Evolutionary conservation across 148 eudicot genomes (phyloP).

Genomic region (Oxyria digyna): DNA sequence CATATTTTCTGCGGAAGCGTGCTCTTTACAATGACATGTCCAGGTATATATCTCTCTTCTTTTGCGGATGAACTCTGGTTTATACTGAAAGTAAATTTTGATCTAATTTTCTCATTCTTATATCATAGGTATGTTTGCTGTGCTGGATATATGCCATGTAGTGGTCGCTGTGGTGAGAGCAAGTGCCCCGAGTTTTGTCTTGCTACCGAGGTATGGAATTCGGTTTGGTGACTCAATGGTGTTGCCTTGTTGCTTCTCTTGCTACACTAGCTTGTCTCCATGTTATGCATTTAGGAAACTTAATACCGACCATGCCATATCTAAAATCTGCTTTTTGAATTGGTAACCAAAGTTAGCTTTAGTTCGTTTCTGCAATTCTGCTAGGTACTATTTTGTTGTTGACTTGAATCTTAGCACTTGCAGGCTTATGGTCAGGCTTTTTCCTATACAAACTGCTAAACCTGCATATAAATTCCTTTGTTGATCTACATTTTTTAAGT

Average conservation of each 20-base stretch:
- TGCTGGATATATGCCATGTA: constrained; percentile 96
- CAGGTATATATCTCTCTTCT: constrained; percentile 32
- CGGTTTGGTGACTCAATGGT: neutral
- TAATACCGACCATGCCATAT: neutral
- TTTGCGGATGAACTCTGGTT: neutral
- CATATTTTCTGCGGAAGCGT: constrained; percentile 81
- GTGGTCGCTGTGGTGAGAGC: constrained; percentile 96
- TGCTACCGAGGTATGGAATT: constrained; percentile 50
- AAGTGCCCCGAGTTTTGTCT: constrained; percentile 90
- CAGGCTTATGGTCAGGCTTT: neutral
- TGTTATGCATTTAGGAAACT: neutral
- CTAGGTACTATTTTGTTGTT: neutral
- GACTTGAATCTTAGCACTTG: neutral
- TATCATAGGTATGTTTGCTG: constrained; percentile 64
- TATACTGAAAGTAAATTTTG: neutral
- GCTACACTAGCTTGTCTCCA: neutral
- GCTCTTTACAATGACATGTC: constrained; percentile 93
- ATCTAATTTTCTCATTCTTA: constrained; percentile 8
- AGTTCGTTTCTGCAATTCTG: neutral
- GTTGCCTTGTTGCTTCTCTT: neutral
- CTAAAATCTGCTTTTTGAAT: constrained; percentile 1
- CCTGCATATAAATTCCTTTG: neutral
- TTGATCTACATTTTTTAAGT: neutral
- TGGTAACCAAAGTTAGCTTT: neutral
- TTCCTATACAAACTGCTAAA: neutral